phyloP scores from a whole-genome alignment of 139 green algal species.

The Tetraselmis striata region DNA sequence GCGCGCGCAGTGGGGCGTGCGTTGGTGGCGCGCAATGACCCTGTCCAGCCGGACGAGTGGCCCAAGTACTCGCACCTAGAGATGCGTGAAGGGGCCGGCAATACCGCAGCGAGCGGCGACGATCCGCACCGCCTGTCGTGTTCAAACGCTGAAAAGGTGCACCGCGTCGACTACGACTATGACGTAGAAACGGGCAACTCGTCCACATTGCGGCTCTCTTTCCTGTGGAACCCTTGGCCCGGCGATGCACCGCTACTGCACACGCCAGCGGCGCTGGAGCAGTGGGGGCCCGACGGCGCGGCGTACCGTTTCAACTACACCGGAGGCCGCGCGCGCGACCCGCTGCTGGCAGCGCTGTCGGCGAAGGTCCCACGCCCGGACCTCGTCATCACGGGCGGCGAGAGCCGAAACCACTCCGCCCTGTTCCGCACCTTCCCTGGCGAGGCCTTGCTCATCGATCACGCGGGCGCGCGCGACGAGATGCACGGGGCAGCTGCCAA shows the following conservation, averaged over 20 bases:
- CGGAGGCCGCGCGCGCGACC: neutral
- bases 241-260: neutral
- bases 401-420: neutral
- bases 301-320: neutral
- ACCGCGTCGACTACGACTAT: neutral
- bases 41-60: neutral
- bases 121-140: neutral
- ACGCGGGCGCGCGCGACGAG: neutral
- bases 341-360: neutral
- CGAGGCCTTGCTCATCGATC: neutral
- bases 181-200: neutral
- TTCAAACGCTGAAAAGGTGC: neutral
- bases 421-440: neutral
- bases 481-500: neutral
- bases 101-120: neutral
- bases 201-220: neutral
- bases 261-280: neutral
- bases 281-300: neutral
- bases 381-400: neutral
- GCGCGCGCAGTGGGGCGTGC: neutral
- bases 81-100: too few species aligned
- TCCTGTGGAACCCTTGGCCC: neutral
- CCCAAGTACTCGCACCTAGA: neutral
- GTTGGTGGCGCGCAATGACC: neutral
- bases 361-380: neutral